Evolutionary conservation across 2,329 filamentous ascomycete species (phyloP).

Genomic region (Sclerotinia minor): DNA sequence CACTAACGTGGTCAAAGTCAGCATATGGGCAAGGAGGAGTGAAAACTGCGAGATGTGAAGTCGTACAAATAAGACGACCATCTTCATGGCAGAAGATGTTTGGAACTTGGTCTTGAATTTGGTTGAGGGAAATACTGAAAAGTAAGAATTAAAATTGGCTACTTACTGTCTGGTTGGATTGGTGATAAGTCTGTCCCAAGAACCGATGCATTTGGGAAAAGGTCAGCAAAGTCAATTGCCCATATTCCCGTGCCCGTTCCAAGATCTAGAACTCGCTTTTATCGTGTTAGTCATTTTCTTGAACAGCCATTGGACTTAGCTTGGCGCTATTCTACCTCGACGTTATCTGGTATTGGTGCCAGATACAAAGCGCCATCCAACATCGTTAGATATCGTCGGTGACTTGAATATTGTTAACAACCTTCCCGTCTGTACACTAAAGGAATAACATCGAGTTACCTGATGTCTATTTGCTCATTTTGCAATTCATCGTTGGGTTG

Average conservation of each 20-base stretch:
- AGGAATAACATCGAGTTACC: conserved; percentile 20
- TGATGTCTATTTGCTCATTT: conserved; percentile 38
- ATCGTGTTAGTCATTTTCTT: background rate
- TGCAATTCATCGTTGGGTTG: conserved; percentile 40
- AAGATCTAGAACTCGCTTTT: conserved; percentile 20
- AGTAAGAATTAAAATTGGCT: background rate
- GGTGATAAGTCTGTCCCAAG: conserved; percentile 42
- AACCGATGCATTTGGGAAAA: conserved; percentile 40
- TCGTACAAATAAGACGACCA: background rate
- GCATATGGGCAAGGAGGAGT: background rate
- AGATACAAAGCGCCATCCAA: conserved; percentile 35
- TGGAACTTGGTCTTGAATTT: too few species aligned
- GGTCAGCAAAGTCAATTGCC: conserved; percentile 45
- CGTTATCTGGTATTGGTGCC: conserved; percentile 39
- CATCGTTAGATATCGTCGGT: conserved; percentile 36
- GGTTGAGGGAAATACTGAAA: too few species aligned
- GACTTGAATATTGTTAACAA: conserved; percentile 34
- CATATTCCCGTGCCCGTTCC: conserved; percentile 49
- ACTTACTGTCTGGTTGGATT: conserved; percentile 42
- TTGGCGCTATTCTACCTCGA: conserved; percentile 28
- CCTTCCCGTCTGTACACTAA: background rate
- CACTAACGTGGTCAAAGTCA: conserved; percentile 32
- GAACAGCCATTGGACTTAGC: background rate
- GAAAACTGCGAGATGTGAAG: too few species aligned
- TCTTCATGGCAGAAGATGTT: background rate